Percentiles rank a stretch among this genome's conserved stretches.
Evolutionary conservation across 495 filamentous ascomycete genomes (phyloP).

Genomic region (Penicillium paradoxum): DNA sequence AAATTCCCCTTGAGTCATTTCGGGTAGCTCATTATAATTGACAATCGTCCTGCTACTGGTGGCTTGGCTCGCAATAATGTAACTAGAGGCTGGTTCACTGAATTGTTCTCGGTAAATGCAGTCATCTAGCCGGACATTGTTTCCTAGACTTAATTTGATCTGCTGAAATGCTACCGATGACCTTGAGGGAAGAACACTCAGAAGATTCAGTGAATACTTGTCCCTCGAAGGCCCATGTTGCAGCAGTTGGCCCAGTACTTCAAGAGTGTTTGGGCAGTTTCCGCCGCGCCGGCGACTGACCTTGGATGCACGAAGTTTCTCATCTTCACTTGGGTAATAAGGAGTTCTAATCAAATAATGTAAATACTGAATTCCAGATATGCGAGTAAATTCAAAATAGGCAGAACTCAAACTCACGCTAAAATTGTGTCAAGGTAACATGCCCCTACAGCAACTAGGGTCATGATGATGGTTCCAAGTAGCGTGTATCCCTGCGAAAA

Average conservation of each 20-base stretch:
- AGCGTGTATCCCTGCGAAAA: too few species aligned
- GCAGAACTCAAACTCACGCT: slow-evolving; percentile 48
- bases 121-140: slow-evolving; percentile 42
- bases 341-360: slow-evolving; percentile 46
- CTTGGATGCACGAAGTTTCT: slow-evolving; percentile 61
- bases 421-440: slow-evolving; percentile 67
- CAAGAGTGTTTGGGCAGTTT: slow-evolving; percentile 66
- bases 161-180: slow-evolving; percentile 35
- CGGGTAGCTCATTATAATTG: slow-evolving; percentile 61
- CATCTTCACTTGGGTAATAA: slow-evolving; percentile 63
- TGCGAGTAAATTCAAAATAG: slow-evolving; percentile 1
- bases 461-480: slow-evolving; percentile 19
- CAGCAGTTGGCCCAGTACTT: slow-evolving; percentile 61
- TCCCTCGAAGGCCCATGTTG: slow-evolving; percentile 3
- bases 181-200: slow-evolving; percentile 39
- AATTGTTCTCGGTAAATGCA: slow-evolving; percentile 56
- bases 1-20: slow-evolving; percentile 61
- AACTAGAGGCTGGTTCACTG: slow-evolving; percentile 60
- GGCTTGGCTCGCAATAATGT: slow-evolving; percentile 58
- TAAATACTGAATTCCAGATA: not conserved
- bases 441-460: slow-evolving; percentile 57
- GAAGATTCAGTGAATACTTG: slow-evolving; percentile 30
- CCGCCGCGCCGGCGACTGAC: slow-evolving; percentile 60
- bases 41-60: slow-evolving; percentile 64
- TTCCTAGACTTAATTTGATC: slow-evolving; percentile 38